Conservation (phyloP, 2,329 filamentous ascomycete genomes). For the Cercospora sesami region DNA sequence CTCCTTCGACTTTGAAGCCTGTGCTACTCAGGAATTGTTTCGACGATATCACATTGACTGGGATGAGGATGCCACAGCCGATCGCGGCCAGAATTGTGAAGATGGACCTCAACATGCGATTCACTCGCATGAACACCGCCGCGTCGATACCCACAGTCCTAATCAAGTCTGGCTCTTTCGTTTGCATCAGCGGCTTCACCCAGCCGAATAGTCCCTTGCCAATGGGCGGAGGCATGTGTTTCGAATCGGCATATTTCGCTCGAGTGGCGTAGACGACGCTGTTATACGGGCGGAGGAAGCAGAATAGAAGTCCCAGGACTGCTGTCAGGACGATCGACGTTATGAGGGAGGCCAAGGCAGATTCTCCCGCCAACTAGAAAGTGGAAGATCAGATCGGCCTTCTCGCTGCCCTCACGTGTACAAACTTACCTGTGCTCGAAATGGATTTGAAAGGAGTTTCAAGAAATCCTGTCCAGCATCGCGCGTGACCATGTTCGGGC, state of each 20-base stretch:
- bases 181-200: slow-evolving; percentile 74
- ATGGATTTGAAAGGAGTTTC: slow-evolving; percentile 13
- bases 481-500: slow-evolving; percentile 11
- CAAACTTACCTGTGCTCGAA: slow-evolving; percentile 11
- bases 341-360: slow-evolving; percentile 75
- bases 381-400: neutral
- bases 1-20: no score
- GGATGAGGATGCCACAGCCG: slow-evolving; percentile 76
- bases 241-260: slow-evolving; percentile 86
- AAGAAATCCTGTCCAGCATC: slow-evolving; percentile 16
- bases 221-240: slow-evolving; percentile 82
- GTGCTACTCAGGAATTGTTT: neutral
- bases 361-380: slow-evolving; percentile 56
- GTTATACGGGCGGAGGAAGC: slow-evolving; percentile 85
- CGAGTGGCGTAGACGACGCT: slow-evolving; percentile 92
- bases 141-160: slow-evolving; percentile 89
- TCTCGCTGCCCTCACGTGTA: neutral
- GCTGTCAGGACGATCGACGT: slow-evolving; percentile 75
- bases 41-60: slow-evolving; percentile 60
- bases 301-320: slow-evolving; percentile 77
- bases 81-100: slow-evolving; percentile 72
- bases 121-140: slow-evolving; percentile 83
- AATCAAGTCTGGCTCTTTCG: slow-evolving; percentile 73
- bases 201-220: slow-evolving; percentile 87
- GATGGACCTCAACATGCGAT: slow-evolving; percentile 88